Evolutionary conservation across 2,329 filamentous ascomycete genomes (phyloP), one percentile per base, ranked within the genome.

Genomic region (Fusarium sp.): DNA sequence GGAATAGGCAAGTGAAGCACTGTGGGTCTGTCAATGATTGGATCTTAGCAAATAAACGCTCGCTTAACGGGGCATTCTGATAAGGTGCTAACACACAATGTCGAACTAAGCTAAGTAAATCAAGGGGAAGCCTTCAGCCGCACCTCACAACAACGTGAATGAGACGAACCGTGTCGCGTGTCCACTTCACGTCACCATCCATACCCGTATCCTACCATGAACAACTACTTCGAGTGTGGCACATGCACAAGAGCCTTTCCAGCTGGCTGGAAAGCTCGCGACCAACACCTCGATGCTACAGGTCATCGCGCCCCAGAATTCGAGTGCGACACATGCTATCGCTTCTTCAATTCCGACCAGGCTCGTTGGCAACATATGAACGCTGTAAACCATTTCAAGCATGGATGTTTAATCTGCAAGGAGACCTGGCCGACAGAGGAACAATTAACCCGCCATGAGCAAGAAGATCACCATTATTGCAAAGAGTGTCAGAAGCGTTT

Each of bases 201-300:
- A 37, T 0, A 37, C 34, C 0, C 10, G 18, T 37, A n/a, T 4
- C 10, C 11, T 37, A 37, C 18, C 18, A n/a, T 7, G 5, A 6
- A 37, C 5, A 6, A 1, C 18, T 6, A 37, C 18, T 6, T 6
- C 18, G 18, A 6, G 1, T 37, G 10, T 1, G 10, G 18, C 6
- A n/a, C 18, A n/a, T n/a, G 6, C 18, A 37, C 10, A n/a, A 11
- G 18, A 37, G 34, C 4, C 1, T 7, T n/a, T 7, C 34, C 34
- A 10, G 18, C 10, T 0, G 34, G 18, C 0, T 3, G 2, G 34
- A 37, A 2, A 37, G 18, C 34, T 7, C 34, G 34, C 4, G 1
- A 37, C 10, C 10, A 37, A 3, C 34, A 37, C 34, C 3, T n/a
- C 4, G 2, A 7, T 10, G 3, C 10, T 2, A 11, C 34, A 7